Evolutionary conservation across 345 rosid genomes (phyloP).

Genomic region (Eucalyptus albens): DNA sequence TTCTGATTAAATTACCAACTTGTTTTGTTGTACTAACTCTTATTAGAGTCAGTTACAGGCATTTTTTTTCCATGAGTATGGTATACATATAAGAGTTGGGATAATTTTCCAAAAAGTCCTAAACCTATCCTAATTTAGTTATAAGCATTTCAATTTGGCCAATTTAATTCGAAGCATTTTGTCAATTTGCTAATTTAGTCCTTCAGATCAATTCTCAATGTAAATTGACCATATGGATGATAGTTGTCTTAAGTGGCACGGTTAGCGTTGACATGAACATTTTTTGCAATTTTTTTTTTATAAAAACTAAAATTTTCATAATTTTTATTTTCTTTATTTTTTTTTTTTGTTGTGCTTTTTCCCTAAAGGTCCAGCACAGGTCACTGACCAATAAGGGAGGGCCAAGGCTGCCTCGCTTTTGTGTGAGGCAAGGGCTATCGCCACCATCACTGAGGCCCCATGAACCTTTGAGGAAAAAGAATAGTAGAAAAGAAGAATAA

Average conservation of each 20-base stretch:
- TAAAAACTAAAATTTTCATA: background rate
- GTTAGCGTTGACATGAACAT: accelerated
- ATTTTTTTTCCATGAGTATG: background rate
- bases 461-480: background rate
- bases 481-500: background rate
- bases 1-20: background rate
- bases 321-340: background rate
- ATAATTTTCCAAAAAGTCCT: background rate
- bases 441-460: background rate
- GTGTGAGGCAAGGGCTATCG: background rate
- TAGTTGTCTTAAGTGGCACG: accelerated
- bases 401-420: accelerated
- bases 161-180: background rate
- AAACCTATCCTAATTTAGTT: background rate
- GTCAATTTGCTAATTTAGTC: background rate
- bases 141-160: background rate
- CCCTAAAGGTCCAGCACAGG: background rate
- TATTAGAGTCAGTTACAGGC: background rate
- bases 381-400: background rate
- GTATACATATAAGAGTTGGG: background rate
- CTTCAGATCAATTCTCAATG: accelerated
- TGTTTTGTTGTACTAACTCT: background rate
- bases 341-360: background rate
- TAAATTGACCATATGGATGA: background rate
- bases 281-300: background rate